phyloP scores from a whole-genome alignment of 305 asterid species.

The Fraxinus floribunda region DNA sequence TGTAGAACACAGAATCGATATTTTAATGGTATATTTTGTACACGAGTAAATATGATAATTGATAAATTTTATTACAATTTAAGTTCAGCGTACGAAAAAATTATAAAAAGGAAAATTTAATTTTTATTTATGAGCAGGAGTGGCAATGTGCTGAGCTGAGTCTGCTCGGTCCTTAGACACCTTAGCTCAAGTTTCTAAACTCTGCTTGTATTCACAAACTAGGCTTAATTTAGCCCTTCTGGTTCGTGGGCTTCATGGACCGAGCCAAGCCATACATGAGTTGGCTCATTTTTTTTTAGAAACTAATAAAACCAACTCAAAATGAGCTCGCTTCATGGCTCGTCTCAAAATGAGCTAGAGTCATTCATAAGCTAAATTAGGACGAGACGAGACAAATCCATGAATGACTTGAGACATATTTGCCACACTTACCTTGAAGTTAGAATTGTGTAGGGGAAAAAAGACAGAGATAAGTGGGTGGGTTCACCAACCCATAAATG shows the following conservation, averaged over 20 bases:
- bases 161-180: neutral
- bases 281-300: too few species aligned
- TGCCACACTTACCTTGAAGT: neutral
- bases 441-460: neutral
- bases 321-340: neutral
- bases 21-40: neutral
- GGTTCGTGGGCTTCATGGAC: neutral
- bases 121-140: too few species aligned
- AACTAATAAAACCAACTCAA: neutral
- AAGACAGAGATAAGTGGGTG: neutral
- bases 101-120: neutral
- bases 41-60: neutral
- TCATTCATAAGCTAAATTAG: neutral
- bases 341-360: neutral
- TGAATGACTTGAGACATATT: neutral
- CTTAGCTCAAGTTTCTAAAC: too few species aligned
- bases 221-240: neutral
- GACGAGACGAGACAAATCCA: neutral
- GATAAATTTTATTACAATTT: neutral
- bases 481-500: neutral
- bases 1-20: neutral
- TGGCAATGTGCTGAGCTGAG: neutral
- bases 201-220: neutral
- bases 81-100: neutral
- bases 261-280: neutral